These are phyloP conservation scores for Lentinula novae-zelandiae DNA, from an alignment of 1,284 basidiomycete species.

Conservation along the genomic window DNA sequence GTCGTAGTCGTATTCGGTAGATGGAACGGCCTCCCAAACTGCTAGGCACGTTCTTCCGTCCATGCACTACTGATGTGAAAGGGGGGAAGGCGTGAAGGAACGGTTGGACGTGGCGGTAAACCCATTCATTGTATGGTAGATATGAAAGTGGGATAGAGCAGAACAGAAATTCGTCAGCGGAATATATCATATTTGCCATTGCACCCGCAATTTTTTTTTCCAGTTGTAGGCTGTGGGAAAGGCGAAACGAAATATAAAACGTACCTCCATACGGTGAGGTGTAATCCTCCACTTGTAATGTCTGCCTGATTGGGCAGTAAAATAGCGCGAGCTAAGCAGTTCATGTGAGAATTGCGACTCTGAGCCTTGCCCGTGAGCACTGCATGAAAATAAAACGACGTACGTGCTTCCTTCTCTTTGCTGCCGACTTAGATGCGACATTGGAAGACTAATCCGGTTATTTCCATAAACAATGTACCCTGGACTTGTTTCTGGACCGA, in stretches of 20 bases:
- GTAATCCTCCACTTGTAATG: constrained; percentile 69
- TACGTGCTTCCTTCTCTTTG: constrained; percentile 61
- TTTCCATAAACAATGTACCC: constrained; percentile 71
- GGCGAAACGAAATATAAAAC: constrained; percentile 16
- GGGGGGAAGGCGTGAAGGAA: neutral
- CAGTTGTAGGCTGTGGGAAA: neutral
- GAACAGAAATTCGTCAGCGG: neutral
- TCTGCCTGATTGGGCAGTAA: constrained; percentile 59
- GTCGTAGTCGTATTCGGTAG: constrained; percentile 52
- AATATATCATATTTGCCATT: neutral
- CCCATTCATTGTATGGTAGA: neutral
- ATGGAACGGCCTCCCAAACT: constrained; percentile 54
- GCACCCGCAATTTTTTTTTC: neutral
- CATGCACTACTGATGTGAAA: constrained; percentile 40
- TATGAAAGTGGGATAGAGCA: neutral
- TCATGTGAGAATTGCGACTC: neutral
- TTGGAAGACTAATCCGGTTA: constrained; percentile 45
- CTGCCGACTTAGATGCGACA: constrained; percentile 52
- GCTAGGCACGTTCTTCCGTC: constrained; percentile 56
- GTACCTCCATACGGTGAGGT: constrained; percentile 62
- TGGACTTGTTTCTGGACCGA: constrained; percentile 56
- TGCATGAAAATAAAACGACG: constrained; percentile 23
- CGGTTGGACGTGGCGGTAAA: neutral
- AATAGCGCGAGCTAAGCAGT: constrained; percentile 59
- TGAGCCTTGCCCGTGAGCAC: neutral